Percentiles rank a stretch among this genome's conserved stretches.
Evolutionary conservation across 257 asterid genomes (phyloP).

Genomic region (Przewalskia tangutica): DNA sequence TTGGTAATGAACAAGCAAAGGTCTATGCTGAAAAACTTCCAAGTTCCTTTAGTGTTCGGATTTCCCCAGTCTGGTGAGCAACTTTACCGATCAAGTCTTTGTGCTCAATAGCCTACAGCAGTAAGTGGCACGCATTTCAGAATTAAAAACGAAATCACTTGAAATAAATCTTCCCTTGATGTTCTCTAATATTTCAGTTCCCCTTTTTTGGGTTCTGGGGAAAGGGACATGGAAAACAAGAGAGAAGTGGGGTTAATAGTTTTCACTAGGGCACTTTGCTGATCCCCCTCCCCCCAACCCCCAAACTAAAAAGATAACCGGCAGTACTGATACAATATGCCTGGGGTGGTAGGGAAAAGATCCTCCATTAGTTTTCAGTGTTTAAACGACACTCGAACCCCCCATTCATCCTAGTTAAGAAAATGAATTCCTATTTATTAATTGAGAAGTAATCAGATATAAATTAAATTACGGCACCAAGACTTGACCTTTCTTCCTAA

Average conservation of each 20-base stretch:
- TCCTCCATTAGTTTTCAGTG: neutral
- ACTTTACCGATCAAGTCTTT: constrained; percentile 48
- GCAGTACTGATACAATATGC: neutral
- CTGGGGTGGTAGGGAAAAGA: neutral
- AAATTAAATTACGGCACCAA: neutral
- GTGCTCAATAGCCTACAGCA: constrained; percentile 61
- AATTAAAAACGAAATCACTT: neutral
- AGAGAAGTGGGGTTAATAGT: neutral
- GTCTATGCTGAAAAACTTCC: constrained; percentile 32
- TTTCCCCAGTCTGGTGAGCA: constrained; percentile 43
- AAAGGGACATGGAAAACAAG: neutral
- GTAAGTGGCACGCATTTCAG: constrained; percentile 7
- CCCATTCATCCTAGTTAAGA: neutral
- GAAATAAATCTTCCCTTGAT: neutral
- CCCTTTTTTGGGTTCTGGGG: neutral
- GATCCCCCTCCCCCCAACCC: no score
- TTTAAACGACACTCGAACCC: neutral
- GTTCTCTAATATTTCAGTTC: neutral
- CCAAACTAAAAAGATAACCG: neutral
- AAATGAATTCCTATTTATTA: neutral
- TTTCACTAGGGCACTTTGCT: neutral
- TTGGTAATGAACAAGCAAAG: neutral
- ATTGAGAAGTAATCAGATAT: neutral
- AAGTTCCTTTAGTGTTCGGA: constrained; percentile 57
- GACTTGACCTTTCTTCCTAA: constrained; percentile 56